phyloP scores from a whole-genome alignment of 1,284 basidiomycete species.

The Xerocomus minutiporus region DNA sequence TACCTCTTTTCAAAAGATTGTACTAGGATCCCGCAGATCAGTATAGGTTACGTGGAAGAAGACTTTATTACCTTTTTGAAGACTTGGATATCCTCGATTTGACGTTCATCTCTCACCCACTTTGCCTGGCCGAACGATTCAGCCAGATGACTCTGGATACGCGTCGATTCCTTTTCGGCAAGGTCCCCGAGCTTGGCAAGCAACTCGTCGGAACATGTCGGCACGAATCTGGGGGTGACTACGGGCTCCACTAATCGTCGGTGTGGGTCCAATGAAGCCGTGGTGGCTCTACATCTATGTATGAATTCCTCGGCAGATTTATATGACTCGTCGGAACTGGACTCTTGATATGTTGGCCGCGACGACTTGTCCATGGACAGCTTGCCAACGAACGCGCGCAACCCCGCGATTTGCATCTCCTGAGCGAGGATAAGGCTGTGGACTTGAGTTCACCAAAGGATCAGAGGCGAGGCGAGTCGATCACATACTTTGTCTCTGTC shows the following conservation, averaged over 20 bases:
- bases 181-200: slow-evolving; percentile 56
- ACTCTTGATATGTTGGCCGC: slow-evolving; percentile 67
- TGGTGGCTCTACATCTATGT: slow-evolving; percentile 42
- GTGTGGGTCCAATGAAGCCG: slow-evolving; percentile 40
- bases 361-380: slow-evolving; percentile 80
- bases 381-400: slow-evolving; percentile 79
- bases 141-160: slow-evolving; percentile 73
- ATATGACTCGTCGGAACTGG: slow-evolving; percentile 48
- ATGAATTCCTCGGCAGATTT: slow-evolving; percentile 55
- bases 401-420: slow-evolving; percentile 64
- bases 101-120: slow-evolving; percentile 59
- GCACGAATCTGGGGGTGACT: slow-evolving; percentile 80
- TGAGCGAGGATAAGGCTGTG: slow-evolving; percentile 69
- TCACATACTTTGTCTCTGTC: slow-evolving; percentile 67
- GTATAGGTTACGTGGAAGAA: neutral
- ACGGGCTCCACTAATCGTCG: slow-evolving; percentile 65
- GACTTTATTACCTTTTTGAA: slow-evolving; percentile 55
- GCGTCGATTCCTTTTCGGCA: slow-evolving; percentile 40
- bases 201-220: slow-evolving; percentile 69
- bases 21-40: slow-evolving; percentile 36
- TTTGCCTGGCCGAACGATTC: slow-evolving; percentile 71
- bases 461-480: neutral
- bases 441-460: neutral
- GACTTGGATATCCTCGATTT: slow-evolving; percentile 65
- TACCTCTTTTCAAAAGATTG: slow-evolving; percentile 55